phyloP scores from a whole-genome alignment of 1,284 basidiomycete species.

The Apiotrichum mycotoxinovorans region DNA sequence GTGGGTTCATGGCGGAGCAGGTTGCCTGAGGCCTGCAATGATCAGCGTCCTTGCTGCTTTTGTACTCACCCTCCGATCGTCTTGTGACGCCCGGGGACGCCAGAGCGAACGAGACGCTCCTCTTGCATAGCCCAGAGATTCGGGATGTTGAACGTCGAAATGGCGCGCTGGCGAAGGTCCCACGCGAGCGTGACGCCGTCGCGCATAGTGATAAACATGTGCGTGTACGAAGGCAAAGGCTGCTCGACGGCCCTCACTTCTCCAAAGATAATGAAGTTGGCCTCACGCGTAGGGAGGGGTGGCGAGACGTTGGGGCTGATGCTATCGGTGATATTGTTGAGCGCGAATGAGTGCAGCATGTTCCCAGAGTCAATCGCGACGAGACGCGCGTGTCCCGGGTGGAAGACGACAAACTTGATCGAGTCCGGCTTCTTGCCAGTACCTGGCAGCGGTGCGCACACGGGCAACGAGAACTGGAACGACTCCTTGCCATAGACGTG shows the following conservation, averaged over 20 bases:
- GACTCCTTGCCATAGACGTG: conserved; percentile 43
- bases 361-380: conserved; percentile 42
- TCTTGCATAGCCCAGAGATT: conserved; percentile 76
- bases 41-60: not conserved
- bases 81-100: conserved; percentile 55
- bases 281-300: conserved; percentile 36
- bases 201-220: conserved; percentile 46
- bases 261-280: conserved; percentile 29
- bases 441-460: conserved; percentile 9
- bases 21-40: conserved; percentile 6
- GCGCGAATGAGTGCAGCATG: conserved; percentile 39
- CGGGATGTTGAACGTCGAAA: conserved; percentile 62
- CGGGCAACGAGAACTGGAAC: conserved; percentile 44
- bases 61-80: conserved; percentile 51
- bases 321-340: conserved; percentile 37
- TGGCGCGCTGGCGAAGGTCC: conserved; percentile 62
- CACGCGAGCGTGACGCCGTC: conserved; percentile 57
- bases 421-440: conserved; percentile 5
- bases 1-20: conserved; percentile 69
- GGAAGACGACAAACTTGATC: conserved; percentile 48
- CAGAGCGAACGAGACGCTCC: conserved; percentile 60
- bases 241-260: conserved; percentile 39
- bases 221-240: conserved; percentile 40
- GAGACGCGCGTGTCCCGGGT: conserved; percentile 43
- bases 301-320: conserved; percentile 32